A percentile compares a stretch with the other conserved stretches of the same genome.
Conservation (phyloP, 2,329 filamentous ascomycete species). For the Alternaria tenuissima region DNA sequence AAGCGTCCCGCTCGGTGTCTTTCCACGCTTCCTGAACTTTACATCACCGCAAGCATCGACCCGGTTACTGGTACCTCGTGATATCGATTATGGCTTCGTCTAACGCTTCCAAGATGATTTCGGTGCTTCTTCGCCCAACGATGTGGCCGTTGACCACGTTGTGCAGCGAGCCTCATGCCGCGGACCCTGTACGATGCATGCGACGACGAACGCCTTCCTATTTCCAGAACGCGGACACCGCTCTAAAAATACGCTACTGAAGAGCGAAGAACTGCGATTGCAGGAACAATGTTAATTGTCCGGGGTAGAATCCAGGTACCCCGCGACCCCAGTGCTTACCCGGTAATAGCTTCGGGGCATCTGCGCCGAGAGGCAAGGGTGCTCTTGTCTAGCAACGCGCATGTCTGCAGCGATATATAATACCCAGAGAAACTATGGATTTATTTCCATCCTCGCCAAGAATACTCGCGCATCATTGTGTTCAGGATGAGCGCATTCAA, state of each 20-base stretch:
- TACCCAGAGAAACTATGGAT: neutral
- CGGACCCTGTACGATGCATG: neutral
- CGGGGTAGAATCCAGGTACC: constrained; percentile 19
- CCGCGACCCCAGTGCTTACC: constrained; percentile 17
- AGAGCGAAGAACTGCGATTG: constrained; percentile 26
- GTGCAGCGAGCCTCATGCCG: neutral
- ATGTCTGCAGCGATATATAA: constrained; percentile 3
- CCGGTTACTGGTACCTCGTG: constrained; percentile 6
- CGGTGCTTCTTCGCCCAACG: constrained; percentile 11
- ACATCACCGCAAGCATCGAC: constrained; percentile 4
- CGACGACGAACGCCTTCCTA: constrained; percentile 18
- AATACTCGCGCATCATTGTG: neutral
- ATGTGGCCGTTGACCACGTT: neutral
- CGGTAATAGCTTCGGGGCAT: constrained; percentile 27
- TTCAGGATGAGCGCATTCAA: constrained; percentile 27
- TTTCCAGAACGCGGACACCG: constrained; percentile 17
- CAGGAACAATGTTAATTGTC: constrained; percentile 31
- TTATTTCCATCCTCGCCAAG: neutral
- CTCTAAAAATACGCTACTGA: constrained; percentile 14
- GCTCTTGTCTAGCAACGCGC: neutral
- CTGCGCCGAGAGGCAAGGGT: constrained; percentile 19
- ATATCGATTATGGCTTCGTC: neutral
- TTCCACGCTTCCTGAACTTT: neutral
- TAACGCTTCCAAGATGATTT: neutral
- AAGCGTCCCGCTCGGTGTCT: constrained; percentile 2